Conservation (phyloP, 345 rosid genomes). For the Gossypioides kirkii region DNA sequence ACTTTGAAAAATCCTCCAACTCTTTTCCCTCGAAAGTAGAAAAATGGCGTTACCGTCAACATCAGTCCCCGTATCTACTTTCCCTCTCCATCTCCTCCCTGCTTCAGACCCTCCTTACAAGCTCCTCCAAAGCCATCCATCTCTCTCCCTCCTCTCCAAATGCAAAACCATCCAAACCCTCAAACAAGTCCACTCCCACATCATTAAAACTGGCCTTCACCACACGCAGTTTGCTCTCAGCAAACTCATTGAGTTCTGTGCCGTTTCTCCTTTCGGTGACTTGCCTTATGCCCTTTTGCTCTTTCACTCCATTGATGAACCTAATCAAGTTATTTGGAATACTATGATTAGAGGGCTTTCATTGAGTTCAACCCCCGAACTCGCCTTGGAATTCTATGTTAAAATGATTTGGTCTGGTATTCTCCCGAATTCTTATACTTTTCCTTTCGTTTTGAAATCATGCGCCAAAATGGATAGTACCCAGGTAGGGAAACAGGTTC, state of each 20-base stretch:
- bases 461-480: constrained; percentile 35
- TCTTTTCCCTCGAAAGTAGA: background rate
- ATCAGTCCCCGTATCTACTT: constrained; percentile 18
- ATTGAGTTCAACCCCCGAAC: constrained; percentile 36
- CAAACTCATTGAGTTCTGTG: constrained; percentile 40
- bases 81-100: constrained; percentile 44
- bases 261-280: constrained; percentile 53
- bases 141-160: constrained; percentile 50
- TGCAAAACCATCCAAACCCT: constrained; percentile 47
- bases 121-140: constrained; percentile 48
- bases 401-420: constrained; percentile 46
- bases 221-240: constrained; percentile 55
- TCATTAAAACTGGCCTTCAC: constrained; percentile 71
- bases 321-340: constrained; percentile 62
- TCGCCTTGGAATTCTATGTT: constrained; percentile 38
- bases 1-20: background rate
- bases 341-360: constrained; percentile 52
- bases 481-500: constrained; percentile 53
- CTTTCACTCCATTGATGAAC: constrained; percentile 48
- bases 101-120: constrained; percentile 63
- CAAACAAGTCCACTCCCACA: constrained; percentile 51
- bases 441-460: constrained; percentile 62
- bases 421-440: constrained; percentile 50
- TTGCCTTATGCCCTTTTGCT: constrained; percentile 47
- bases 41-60: background rate